Base-by-base conservation (phyloP, 306 rosid species). In the Lagenaria siceraria region DNA sequence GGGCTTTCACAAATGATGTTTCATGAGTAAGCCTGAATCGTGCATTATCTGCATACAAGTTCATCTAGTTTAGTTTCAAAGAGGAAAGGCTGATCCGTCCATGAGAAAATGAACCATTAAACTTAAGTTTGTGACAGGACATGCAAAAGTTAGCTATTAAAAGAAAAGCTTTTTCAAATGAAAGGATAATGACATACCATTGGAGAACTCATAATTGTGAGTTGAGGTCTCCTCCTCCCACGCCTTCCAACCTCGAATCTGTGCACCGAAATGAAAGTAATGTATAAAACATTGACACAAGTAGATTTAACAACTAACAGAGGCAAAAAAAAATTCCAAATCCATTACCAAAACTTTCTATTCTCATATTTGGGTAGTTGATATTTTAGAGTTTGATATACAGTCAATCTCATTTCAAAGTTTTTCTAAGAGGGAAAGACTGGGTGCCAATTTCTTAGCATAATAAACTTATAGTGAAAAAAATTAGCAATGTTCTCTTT, bases 241-340 rank as follows among this genome's bases (percentile, higher is more conserved):
- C 3, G 82, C 85, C 85, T 92, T 96, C 99, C 99, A 96, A 70
- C 96, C 98, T 66, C 98, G 92, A 78, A 92, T 96, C 99, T 96
- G 70, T 46, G 43, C 8, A 84, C 62, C 75, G 78, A 80, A 79
- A 84, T n/a, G 25, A 56, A 51, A 87, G 46, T 7, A 77, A 78
- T 55, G 56, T 25, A 35, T 38, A 42, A 51, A 25, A 76, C 21
- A 71, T 78, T 27, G 64, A 40, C 18, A 11, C 15, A 24, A 54
- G 61, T 38, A 38, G 48, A 54, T 10, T 52, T 19, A 36, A 59
- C 35, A 73, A 18, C 22, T 25, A 51, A 51, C 8, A 29, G 19
- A 31, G 46, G 6, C 27, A 31, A 49, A 18, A 14, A 46, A 35
- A 48, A 29, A 2, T 15, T 17, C 58, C 21, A 70, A 71, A 71